These are phyloP conservation scores for Albophoma yamanashiensis DNA, from an alignment of 2,329 filamentous ascomycete species.

Conservation along the genomic window DNA sequence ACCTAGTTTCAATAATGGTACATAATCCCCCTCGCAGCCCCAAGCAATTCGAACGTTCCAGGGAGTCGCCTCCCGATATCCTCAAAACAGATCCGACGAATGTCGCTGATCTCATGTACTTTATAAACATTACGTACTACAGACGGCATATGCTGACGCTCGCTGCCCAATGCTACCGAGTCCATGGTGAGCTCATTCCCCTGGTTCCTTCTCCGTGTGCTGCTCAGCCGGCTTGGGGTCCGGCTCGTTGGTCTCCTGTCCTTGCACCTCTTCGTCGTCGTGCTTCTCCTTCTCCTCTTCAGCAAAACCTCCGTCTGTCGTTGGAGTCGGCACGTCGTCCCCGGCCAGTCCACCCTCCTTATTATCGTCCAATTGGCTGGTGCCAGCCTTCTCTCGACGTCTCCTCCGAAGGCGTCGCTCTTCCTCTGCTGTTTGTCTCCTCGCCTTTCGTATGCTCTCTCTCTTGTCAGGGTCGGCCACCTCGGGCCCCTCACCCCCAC, in stretches of 20 bases:
- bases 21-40: background rate
- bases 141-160: conserved; percentile 12
- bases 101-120: conserved; percentile 8
- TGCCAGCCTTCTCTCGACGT: conserved; percentile 49
- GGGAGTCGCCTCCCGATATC: background rate
- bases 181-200: conserved; percentile 4
- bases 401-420: conserved; percentile 60
- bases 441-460: conserved; percentile 48
- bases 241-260: conserved; percentile 4
- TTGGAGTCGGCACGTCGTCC: conserved; percentile 3
- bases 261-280: conserved; percentile 3
- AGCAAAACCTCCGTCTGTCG: conserved; percentile 3
- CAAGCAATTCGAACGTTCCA: background rate
- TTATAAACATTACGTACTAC: conserved; percentile 27
- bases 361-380: conserved; percentile 19
- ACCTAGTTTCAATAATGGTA: background rate
- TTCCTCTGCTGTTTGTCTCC: conserved; percentile 67
- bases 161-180: conserved; percentile 9
- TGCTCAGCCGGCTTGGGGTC: conserved; percentile 4
- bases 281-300: conserved; percentile 5
- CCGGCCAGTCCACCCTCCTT: conserved; percentile 11
- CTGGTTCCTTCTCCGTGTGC: conserved; percentile 3
- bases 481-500: conserved; percentile 51
- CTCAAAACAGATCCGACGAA: conserved; percentile 1
- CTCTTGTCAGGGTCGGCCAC: conserved; percentile 38